phyloP scores from a whole-genome alignment of 192 early-diverging fungal species.

The Geosiphon pyriformis region DNA sequence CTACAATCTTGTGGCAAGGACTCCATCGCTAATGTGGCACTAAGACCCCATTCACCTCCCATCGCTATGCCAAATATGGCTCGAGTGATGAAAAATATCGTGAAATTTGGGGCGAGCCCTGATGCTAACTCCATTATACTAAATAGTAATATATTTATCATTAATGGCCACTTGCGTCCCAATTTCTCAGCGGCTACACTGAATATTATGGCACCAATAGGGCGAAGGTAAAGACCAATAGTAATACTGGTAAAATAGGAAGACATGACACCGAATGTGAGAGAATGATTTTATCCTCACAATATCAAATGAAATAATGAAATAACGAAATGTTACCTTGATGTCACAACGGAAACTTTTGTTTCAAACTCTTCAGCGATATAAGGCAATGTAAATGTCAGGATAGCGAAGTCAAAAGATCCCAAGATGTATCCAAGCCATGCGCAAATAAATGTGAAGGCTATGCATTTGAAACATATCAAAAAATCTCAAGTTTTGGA shows the following conservation, averaged over 20 bases:
- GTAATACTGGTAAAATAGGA: constrained; percentile 49
- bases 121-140: constrained; percentile 57
- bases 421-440: constrained; percentile 70
- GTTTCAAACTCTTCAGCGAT: constrained; percentile 53
- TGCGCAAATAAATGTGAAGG: too few species aligned
- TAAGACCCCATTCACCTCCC: constrained; percentile 75
- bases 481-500: too few species aligned
- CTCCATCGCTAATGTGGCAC: constrained; percentile 69
- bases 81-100: constrained; percentile 57
- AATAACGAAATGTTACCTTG: constrained; percentile 11
- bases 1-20: constrained; percentile 56
- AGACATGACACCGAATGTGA: neutral
- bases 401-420: constrained; percentile 66
- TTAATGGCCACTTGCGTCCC: constrained; percentile 64
- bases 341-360: constrained; percentile 48
- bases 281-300: too few species aligned
- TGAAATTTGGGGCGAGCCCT: constrained; percentile 57
- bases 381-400: constrained; percentile 50
- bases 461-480: too few species aligned
- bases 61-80: constrained; percentile 61
- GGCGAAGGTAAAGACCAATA: constrained; percentile 60
- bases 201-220: constrained; percentile 69
- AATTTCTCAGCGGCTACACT: constrained; percentile 60
- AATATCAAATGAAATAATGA: neutral
- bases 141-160: constrained; percentile 59